These are phyloP conservation scores for Hyphopichia homilentoma DNA, from an alignment of 805 yeast genomes.

Conservation along the genomic window DNA sequence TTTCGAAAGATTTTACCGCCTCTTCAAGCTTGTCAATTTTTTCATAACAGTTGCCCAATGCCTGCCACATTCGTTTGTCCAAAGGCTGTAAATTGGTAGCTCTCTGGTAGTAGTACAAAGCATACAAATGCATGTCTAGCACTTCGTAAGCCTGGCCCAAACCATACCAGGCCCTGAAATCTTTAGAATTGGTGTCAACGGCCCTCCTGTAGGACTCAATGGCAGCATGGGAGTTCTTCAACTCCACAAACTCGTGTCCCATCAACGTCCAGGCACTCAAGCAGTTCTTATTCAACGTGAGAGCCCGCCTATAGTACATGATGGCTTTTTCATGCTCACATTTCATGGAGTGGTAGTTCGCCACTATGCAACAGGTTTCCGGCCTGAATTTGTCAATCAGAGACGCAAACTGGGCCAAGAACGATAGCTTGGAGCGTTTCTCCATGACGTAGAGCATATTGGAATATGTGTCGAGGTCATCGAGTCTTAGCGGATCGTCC, in stretches of 20 bases:
- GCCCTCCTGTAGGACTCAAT: constrained; percentile 93
- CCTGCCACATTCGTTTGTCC: constrained; percentile 96
- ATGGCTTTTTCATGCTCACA: constrained; percentile 95
- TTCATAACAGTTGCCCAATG: constrained; percentile 85
- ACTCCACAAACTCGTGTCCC: constrained; percentile 98
- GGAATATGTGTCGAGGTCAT: constrained; percentile 91
- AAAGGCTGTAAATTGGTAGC: constrained; percentile 85
- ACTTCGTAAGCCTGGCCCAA: constrained; percentile 98
- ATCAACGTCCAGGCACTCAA: constrained; percentile 94
- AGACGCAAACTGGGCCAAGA: constrained; percentile 79
- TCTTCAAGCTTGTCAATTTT: constrained; percentile 67
- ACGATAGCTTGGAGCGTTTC: constrained; percentile 77
- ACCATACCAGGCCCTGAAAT: constrained; percentile 97
- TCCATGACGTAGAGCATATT: constrained; percentile 94
- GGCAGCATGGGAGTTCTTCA: constrained; percentile 95
- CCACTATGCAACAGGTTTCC: constrained; percentile 91
- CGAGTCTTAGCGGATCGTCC: constrained; percentile 80
- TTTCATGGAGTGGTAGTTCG: constrained; percentile 87
- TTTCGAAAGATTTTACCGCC: constrained; percentile 75
- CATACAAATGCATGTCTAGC: constrained; percentile 88
- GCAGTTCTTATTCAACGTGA: constrained; percentile 74
- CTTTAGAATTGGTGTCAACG: constrained; percentile 82
- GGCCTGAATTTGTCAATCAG: constrained; percentile 84
- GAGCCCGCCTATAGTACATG: constrained; percentile 85
- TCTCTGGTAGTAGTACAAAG: constrained; percentile 86